These are phyloP conservation scores for Calonectria pteridis DNA, from an alignment of 2,329 filamentous ascomycete genomes.

Conservation along the genomic window DNA sequence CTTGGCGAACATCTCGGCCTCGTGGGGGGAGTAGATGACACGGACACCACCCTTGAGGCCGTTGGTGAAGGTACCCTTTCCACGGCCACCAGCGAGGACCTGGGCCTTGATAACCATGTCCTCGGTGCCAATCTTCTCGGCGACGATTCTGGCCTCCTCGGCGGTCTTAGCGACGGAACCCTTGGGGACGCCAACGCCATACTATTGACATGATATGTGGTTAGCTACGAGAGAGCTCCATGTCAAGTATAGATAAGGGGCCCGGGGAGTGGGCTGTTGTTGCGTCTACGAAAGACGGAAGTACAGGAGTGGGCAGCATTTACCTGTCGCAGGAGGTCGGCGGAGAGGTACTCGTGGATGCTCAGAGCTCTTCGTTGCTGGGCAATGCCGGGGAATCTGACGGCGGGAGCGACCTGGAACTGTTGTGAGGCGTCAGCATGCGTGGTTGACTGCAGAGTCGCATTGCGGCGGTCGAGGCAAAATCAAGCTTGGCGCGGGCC, in stretches of 20 bases:
- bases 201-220: conserved; percentile 65
- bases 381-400: conserved; percentile 72
- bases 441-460: conserved; percentile 12
- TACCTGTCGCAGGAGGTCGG: conserved; percentile 86
- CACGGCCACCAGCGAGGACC: conserved; percentile 96
- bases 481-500: conserved; percentile 46
- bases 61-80: conserved; percentile 98
- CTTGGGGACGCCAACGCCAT: conserved; percentile 93
- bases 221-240: conserved; percentile 33
- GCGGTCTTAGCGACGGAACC: conserved; percentile 86
- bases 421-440: conserved; percentile 33
- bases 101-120: conserved; percentile 99
- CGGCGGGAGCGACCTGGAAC: conserved; percentile 56
- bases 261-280: not conserved
- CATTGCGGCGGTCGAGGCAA: conserved; percentile 29
- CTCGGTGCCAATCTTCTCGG: conserved; percentile 90
- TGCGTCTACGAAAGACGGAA: conserved; percentile 7
- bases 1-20: conserved; percentile 96
- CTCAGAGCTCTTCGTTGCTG: conserved; percentile 91
- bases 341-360: conserved; percentile 98
- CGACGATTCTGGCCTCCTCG: conserved; percentile 91
- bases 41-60: conserved; percentile 98
- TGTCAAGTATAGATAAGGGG: conserved; percentile 25
- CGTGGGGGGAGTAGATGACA: conserved; percentile 97
- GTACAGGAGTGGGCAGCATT: conserved; percentile 36